Base-by-base conservation (phyloP, 1,284 basidiomycete species). In the Afroboletus lepidellus region DNA sequence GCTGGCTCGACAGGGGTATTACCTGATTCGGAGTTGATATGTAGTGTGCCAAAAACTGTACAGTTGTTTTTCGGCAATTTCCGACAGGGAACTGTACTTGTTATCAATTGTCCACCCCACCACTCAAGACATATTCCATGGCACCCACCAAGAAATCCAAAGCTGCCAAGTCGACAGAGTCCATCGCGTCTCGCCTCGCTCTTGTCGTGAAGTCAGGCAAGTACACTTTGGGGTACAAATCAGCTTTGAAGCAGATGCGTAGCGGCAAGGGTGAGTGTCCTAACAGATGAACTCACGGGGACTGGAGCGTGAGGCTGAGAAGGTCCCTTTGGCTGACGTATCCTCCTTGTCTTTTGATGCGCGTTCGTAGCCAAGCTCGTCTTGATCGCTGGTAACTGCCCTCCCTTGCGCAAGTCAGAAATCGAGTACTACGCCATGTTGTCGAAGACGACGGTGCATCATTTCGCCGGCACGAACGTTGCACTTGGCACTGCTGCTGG, bases 381-480 rank as follows among this genome's bases (percentile, higher is more conserved):
- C 69, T 80, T 99, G 73, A 98, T 99, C 73, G 94, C 96, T 69
- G 95, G 94, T 66, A 99, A 99, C 83, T 98, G 94, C 78, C 97
- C 96, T 55, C 97, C 97, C 59, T 85, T 99, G 61, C 92, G 97
- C 77, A 98, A 98, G 77, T 98, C 95, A 55, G 97, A 99, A 84
- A 83, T 99, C 59, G 97, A 99, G 83, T 99, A 99, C 84, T 99
- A 99, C 75, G 97, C 97, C 78, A 99, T 99, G 96, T 83, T 99
- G 67, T 94, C 92, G 60, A 98, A 98, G 83, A 98, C 95, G 55
- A 85, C 87, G 57, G 94, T 98, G 48, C 95, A 98, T 79, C 95
- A 98, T 81, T 98, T 94, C 71, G 81, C 89, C 65, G 96, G 96
- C 65, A 94, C 94, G 63, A 99, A 99, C 74, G 94, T 95, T 67